Percentiles rank a stretch among this genome's conserved stretches.
These are phyloP conservation scores for Spergularia bocconei DNA, from an alignment of 148 eudicot species.

Conservation along the genomic window DNA sequence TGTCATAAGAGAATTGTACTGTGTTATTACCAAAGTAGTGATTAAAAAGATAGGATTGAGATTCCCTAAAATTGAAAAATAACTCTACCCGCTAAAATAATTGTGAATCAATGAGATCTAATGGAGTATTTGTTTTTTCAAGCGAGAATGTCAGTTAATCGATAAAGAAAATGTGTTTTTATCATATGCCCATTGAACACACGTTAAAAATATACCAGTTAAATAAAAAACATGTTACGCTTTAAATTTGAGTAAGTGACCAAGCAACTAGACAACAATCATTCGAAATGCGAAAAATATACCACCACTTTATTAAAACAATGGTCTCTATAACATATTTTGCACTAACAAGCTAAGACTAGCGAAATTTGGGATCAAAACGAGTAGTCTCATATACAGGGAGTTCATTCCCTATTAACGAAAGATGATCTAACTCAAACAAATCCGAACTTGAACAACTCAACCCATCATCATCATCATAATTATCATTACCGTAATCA, in stretches of 20 bases:
- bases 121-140: no score
- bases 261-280: background rate
- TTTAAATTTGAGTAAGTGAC: background rate
- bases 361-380: slow-evolving; percentile 24
- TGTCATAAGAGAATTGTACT: background rate
- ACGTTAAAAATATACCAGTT: no score
- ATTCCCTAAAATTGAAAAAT: no score
- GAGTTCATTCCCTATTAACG: slow-evolving; percentile 54
- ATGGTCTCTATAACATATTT: background rate
- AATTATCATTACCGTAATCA: slow-evolving; percentile 26
- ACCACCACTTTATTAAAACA: background rate
- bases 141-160: no score
- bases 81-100: no score
- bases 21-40: background rate
- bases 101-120: no score
- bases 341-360: background rate
- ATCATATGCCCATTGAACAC: no score
- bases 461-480: slow-evolving; percentile 42
- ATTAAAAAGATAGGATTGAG: background rate
- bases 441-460: slow-evolving; percentile 88
- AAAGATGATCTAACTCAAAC: slow-evolving; percentile 76
- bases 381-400: slow-evolving; percentile 78
- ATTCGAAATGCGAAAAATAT: background rate
- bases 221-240: no score
- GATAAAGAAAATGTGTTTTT: no score